Percentiles rank a stretch among this genome's conserved stretches.
These are phyloP conservation scores for Pythium chondricola DNA, from an alignment of 352 stramenopile species.

Conservation along the genomic window DNA sequence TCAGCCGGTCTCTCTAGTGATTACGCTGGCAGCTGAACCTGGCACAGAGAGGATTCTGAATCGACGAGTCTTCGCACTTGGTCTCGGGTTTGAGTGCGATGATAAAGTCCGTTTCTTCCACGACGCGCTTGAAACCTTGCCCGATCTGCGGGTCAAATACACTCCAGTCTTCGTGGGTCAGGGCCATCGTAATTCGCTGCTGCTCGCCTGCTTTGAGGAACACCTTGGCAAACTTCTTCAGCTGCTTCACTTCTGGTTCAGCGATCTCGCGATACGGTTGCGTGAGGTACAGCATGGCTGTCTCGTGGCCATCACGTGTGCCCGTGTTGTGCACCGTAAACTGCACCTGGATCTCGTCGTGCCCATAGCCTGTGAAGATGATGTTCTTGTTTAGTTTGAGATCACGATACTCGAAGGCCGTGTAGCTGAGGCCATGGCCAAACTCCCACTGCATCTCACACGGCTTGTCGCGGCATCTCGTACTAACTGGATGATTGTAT, in stretches of 20 bases:
- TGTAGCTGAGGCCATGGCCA: conserved; percentile 70
- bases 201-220: conserved; percentile 12
- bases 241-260: conserved; percentile 76
- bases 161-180: conserved; percentile 26
- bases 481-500: conserved; percentile 32
- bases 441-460: conserved; percentile 67
- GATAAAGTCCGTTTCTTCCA: conserved; percentile 44
- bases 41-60: conserved; percentile 26
- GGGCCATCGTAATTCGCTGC: conserved; percentile 12
- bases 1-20: neutral
- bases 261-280: conserved; percentile 34
- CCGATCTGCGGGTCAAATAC: conserved; percentile 55
- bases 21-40: conserved; percentile 14
- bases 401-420: conserved; percentile 49
- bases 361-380: conserved; percentile 11
- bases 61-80: conserved; percentile 19
- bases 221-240: conserved; percentile 79
- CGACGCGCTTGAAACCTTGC: conserved; percentile 35
- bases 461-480: conserved; percentile 18
- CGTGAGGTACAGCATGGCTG: conserved; percentile 29
- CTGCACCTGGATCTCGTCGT: conserved; percentile 16
- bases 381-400: conserved; percentile 27
- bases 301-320: conserved; percentile 18
- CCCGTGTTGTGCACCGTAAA: conserved; percentile 31
- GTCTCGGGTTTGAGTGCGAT: conserved; percentile 58